Base-by-base conservation (phyloP, 768 basidiomycete genomes). In the Boletus vinaceobasis region DNA sequence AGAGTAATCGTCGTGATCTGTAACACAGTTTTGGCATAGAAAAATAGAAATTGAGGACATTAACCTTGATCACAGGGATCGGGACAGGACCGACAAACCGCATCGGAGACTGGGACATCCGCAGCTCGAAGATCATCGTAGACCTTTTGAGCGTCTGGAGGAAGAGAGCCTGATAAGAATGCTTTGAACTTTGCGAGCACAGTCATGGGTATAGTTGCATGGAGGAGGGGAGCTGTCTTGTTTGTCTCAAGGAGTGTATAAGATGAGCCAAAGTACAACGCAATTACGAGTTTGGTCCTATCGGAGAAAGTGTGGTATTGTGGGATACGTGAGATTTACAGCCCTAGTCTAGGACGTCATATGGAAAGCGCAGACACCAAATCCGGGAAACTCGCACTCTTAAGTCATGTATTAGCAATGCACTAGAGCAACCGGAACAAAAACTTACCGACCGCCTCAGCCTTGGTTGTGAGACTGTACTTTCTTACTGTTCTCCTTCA, bases 1-100 rank as follows among this genome's bases (percentile, higher is more conserved):
- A 27, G 90, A 85, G 62, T 87, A 92, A 43, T 84, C 84, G 50
- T 87, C 83, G 65, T 91, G 88, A 53, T 83, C 88, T 88, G 58
- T 37, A 56, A 23, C 52, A 27, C 37, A 59, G 49, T 32, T 43
- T 57, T 57, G 60, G 56, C 58, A 56, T 42, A 45, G 51, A 69
- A 67, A 67, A 61, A 69, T 65, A 67, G 66, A 61, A 51, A 50
- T 44, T 33, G 23, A 50, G 17, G 33, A 27, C 42, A 50, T 63
- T 58, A 52, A 80, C 88, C 88, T 65, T 84, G 77, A 65, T 89
- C 86, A 64, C 90, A 93, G 40, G 88, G 88, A 65, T 88, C 80
- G 17, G 84, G 77, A 66, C 93, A 95, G 27, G 77, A 78, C 51
- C 84, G 79, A 73, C 92, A 94, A 65, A 84, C 83, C 1, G 79